A percentile compares a stretch with the other conserved stretches of the same genome.
Evolutionary conservation across 2,329 filamentous ascomycete genomes (phyloP).

Genomic region (Corinectria fuckeliana): DNA sequence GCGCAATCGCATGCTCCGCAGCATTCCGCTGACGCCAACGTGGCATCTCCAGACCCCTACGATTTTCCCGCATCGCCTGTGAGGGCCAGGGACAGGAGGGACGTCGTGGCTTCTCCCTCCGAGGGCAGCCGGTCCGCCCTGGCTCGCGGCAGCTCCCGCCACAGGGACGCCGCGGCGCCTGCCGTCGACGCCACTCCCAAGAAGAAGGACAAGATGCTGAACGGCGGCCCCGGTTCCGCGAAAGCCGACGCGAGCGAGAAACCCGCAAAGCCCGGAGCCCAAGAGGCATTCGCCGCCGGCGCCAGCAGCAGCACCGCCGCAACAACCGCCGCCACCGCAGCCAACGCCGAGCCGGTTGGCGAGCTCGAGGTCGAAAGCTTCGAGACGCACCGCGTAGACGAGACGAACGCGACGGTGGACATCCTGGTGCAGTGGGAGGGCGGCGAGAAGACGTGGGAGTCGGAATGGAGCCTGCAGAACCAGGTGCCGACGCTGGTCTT

Average conservation of each 20-base stretch:
- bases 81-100: slow-evolving; percentile 17
- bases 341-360: slow-evolving; percentile 12
- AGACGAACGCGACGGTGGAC: slow-evolving; percentile 32
- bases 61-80: slow-evolving; percentile 32
- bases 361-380: slow-evolving; percentile 35
- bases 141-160: slow-evolving; percentile 11
- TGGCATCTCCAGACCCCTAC: slow-evolving; percentile 32
- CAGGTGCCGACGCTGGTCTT: slow-evolving; percentile 35
- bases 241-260: not conserved
- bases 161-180: slow-evolving; percentile 16
- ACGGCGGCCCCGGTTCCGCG: not conserved
- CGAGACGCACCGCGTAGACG: slow-evolving; percentile 29
- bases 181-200: slow-evolving; percentile 4
- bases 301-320: too few species aligned
- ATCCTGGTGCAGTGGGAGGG: slow-evolving; percentile 34
- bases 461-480: slow-evolving; percentile 37
- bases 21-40: not conserved
- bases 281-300: too few species aligned
- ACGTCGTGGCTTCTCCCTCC: slow-evolving; percentile 16
- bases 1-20: not conserved
- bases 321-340: slow-evolving; percentile 6
- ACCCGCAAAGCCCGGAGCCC: slow-evolving; percentile 4
- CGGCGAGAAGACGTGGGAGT: slow-evolving; percentile 35
- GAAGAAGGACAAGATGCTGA: not conserved
- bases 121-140: slow-evolving; percentile 18